Base-by-base conservation (phyloP, 2,329 filamentous ascomycete genomes). In the Aureobasidium musti region DNA sequence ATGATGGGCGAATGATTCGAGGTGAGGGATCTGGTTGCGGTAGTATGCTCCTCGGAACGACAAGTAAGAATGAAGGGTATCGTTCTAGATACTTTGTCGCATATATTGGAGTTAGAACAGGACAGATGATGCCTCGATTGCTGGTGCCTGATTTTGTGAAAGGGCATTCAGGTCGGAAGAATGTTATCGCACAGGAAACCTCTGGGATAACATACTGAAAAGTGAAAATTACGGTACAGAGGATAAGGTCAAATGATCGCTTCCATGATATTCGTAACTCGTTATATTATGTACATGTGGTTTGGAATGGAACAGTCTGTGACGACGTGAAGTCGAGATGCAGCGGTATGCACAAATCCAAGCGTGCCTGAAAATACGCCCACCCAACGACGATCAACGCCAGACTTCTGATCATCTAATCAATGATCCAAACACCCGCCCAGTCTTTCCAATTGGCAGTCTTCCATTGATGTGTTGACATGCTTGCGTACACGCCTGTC, bases 371-470 rank as follows among this genome's bases (percentile, higher is more conserved):
- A 23, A 63, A 50, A 13, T 63, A 63, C 59, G 30, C 57, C 8
- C 17, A 5, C 11, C 26, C 26, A 23, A 60, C 5, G 3, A 21
- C 30, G 19, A 60, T 14, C 26, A 39, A 21, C 28, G 41, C 23
- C 14, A 11, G 17, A 17, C 14, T 49, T 45, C 23, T 37, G 39
- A 47, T 63, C 60, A 23, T 39, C 28, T 37, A 50, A 35, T 63
- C 60, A 35, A 67, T 68, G n/a, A 67, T 66, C 69, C 69, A 70
- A 47, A 70, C 69, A 45, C 69, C 69, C 28, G 69, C 69, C 37
- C 41, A 52, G 30, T 68, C 66, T 37, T 65, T 69, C 68, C 68
- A 70, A 14, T 69, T 65, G 8, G 66, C 68, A 33, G 54, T 64
- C 37, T 61, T 67, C 37, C 68, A 70, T 28, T 67, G 60, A n/a